Evolutionary conservation across 306 rosid species (phyloP).

Genomic region (Boehmeria nivea): DNA sequence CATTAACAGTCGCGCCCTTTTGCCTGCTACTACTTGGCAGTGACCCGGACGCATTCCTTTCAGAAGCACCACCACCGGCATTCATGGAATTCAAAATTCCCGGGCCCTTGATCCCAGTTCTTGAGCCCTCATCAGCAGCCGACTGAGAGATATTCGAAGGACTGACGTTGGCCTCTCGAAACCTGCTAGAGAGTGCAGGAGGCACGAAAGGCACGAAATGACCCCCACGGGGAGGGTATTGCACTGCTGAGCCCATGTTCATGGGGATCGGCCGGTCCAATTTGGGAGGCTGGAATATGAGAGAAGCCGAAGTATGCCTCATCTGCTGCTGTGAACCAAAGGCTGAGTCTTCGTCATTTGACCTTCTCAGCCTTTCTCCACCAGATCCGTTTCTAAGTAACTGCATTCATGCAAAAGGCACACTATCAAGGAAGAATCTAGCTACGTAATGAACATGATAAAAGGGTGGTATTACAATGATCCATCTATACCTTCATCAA

Average conservation of each 20-base stretch:
- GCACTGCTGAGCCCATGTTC: slow-evolving; percentile 58
- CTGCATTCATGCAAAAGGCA: slow-evolving; percentile 33
- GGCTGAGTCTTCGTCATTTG: slow-evolving; percentile 60
- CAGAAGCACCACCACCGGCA: slow-evolving; percentile 41
- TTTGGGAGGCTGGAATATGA: slow-evolving; percentile 68
- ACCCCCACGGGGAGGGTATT: slow-evolving; percentile 57
- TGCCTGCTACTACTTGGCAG: slow-evolving; percentile 56
- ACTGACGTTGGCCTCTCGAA: slow-evolving; percentile 59
- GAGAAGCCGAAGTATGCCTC: slow-evolving; percentile 59
- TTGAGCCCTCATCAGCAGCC: slow-evolving; percentile 96
- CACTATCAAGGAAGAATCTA: slow-evolving; percentile 17
- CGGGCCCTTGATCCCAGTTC: slow-evolving; percentile 90
- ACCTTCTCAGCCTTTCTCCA: slow-evolving; percentile 65
- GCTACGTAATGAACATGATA: too few relatives aligned
- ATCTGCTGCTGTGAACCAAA: slow-evolving; percentile 57
- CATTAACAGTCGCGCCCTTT: slow-evolving; percentile 40
- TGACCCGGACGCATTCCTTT: slow-evolving; percentile 50
- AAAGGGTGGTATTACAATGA: slow-evolving; percentile 7
- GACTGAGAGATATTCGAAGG: slow-evolving; percentile 80
- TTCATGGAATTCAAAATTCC: slow-evolving; percentile 69
- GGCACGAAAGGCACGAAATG: slow-evolving; percentile 49
- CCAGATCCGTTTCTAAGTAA: slow-evolving; percentile 60
- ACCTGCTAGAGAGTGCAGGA: slow-evolving; percentile 57
- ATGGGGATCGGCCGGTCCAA: slow-evolving; percentile 62
- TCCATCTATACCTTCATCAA: slow-evolving; percentile 60